Evolutionary conservation across 306 rosid genomes (phyloP).

Genomic region (Vachellia pachyceras): DNA sequence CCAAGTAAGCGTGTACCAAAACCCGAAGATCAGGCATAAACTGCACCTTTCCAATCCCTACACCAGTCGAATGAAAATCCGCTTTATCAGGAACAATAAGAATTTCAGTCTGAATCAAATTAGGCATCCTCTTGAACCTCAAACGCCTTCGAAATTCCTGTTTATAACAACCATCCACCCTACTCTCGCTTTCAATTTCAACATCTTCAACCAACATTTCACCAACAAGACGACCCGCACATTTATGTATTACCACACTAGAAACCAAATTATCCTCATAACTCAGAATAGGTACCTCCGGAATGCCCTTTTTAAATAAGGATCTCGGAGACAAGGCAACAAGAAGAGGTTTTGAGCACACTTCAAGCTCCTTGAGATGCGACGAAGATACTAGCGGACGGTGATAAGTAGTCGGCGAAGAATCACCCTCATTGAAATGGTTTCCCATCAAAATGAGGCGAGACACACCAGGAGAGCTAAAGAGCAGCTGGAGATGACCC

Average conservation of each 20-base stretch:
- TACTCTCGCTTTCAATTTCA: constrained; percentile 55
- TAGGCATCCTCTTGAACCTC: constrained; percentile 89
- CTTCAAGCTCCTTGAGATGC: constrained; percentile 42
- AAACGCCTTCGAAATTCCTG: constrained; percentile 85
- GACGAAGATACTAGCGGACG: constrained; percentile 45
- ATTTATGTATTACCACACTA: constrained; percentile 56
- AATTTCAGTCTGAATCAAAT: constrained; percentile 79
- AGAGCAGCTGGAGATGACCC: constrained; percentile 82
- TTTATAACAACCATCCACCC: constrained; percentile 16
- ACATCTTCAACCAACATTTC: constrained; percentile 89
- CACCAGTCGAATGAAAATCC: constrained; percentile 29
- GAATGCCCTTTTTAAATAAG: constrained; percentile 57
- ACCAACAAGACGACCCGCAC: constrained; percentile 64
- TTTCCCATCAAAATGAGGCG: constrained; percentile 73
- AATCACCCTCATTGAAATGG: constrained; percentile 28
- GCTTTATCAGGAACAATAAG: constrained; percentile 49
- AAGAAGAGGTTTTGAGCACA: constrained; percentile 69
- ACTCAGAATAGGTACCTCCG: constrained; percentile 69
- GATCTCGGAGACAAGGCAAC: constrained; percentile 75
- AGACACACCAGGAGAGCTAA: constrained; percentile 52
- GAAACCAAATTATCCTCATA: constrained; percentile 66
- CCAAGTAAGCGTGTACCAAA: constrained; percentile 82
- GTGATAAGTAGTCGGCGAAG: constrained; percentile 31
- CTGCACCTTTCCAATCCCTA: constrained; percentile 50
- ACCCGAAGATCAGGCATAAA: constrained; percentile 58